Evolutionary conservation across 2,329 filamentous ascomycete species (phyloP), one percentile per base, ranked within the genome.

Genomic region (Cordyceps javanica): DNA sequence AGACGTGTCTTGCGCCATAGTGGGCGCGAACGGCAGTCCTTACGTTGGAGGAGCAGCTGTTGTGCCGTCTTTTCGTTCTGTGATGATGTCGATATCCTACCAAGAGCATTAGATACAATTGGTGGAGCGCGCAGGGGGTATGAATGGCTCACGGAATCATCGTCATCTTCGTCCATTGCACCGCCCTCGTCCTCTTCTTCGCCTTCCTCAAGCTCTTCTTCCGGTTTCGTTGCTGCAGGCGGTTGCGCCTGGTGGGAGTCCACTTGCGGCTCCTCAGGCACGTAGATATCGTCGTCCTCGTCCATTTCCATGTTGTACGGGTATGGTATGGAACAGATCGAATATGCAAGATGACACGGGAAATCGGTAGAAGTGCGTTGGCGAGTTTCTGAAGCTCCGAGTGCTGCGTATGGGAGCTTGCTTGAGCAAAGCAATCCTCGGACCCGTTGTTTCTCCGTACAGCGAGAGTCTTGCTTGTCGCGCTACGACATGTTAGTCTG

Each of bases 11-110:
- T 14, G 30, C 21, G 48, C 48, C 32, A 16, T 26, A 26, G 23
- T 14, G 13, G 32, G 32, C 23, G 28, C 7, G 30, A 7, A 51
- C 48, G 41, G 23, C 2, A 26, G 28, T 30, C 19, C 82, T 63
- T 73, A 86, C 83, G 77, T 73, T 61, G 82, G 79, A 53, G 83
- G 80, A 53, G 80, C 77, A 57, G 83, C 76, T 60, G 82, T 85
- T 57, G 80, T 77, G 66, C 82, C 82, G 64, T 87, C 84, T 74
- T 85, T 86, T 59, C 82, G 77, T 67, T 87, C 84, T 21, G 81
- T 87, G 65, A 87, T 85, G 64, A 87, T 87, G 62, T 87, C 84
- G 66, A 87, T 84, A 61, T 87, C 85, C 81, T 86, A 59, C 3
- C 53, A 19, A 49, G 8, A 6, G 3, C 50, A 48, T 62, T 11